Base-by-base conservation (phyloP, 2,329 filamentous ascomycete species). In the Purpureocillium lavendulum region DNA sequence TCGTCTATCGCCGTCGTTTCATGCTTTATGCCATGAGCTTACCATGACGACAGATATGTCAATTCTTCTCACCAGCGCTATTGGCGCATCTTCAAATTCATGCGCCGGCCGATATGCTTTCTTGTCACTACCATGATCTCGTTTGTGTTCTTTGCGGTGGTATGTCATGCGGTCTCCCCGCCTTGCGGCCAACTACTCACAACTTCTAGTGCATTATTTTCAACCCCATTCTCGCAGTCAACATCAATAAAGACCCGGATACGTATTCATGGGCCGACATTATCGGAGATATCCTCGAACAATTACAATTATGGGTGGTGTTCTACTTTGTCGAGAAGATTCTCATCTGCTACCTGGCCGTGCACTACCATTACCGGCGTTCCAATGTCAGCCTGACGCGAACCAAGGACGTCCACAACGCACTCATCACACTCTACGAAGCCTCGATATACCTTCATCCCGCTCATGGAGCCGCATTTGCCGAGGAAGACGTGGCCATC, bases 251-350 rank as follows among this genome's bases (percentile, higher is more conserved):
- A 26, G 21, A 10, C 5, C 21, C 21, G 21, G 21, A 26, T 26
- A 10, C 5, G 6, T 6, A 5, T 26, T 5, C 6, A 5, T 26
- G 21, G 21, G 21, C 5, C 21, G 21, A 26, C 21, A 10, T 26
- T 6, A 10, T 26, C 10, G 21, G 10, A 10, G 21, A 39, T n/a
- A 26, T 39, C n/a, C 30, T 39, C 11, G 16, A 39, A 11, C 37
- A 33, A 4, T n/a, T 39, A 6, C 46, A 39, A 1, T 46, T 57
- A 6, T 57, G 53, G 54, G 47, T 47, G 2, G 39, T 36, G 12
- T 54, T 56, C 31, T 57, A 57, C 44, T 38, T 53, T 4, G 15
- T 53, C 17, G 52, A 54, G 38, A 57, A 56, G 40, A 36, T 54
- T 3, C n/a, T 49, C n/a, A 54, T 56, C 24, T 43, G 51, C 14